These are phyloP conservation scores for Pichia cactophila DNA, from an alignment of 1,139 yeast species.

Conservation along the genomic window DNA sequence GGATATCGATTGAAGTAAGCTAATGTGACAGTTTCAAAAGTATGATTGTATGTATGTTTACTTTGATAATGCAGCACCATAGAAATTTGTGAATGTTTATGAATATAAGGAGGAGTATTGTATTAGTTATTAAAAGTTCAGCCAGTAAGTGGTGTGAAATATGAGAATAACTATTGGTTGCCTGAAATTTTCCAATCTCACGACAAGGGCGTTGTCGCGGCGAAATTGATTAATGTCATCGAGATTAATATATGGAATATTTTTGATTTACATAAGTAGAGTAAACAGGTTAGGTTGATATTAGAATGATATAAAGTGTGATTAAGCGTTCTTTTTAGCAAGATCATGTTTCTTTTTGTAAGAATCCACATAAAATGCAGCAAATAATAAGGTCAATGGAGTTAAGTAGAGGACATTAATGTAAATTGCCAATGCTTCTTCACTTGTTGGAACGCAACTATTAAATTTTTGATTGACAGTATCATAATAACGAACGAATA, in stretches of 20 bases:
- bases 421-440: constrained; percentile 55
- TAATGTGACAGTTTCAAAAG: constrained; percentile 65
- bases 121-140: not conserved
- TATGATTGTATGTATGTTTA: constrained; percentile 49
- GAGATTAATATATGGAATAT: no score
- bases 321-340: constrained; percentile 11
- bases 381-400: constrained; percentile 65
- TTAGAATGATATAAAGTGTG: no score
- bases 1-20: constrained; percentile 86
- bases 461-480: constrained; percentile 37
- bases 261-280: no score
- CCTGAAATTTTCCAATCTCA: not conserved
- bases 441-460: constrained; percentile 52
- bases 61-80: constrained; percentile 67
- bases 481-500: constrained; percentile 56
- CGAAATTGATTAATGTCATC: no score
- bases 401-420: constrained; percentile 61
- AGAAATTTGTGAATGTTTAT: not conserved
- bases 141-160: not conserved
- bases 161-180: not conserved
- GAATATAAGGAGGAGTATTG: not conserved
- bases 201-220: not conserved
- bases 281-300: no score
- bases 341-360: constrained; percentile 29
- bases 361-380: constrained; percentile 61